These are phyloP conservation scores for Theobroma cacao DNA, from an alignment of 345 rosid genomes.

Conservation along the genomic window DNA sequence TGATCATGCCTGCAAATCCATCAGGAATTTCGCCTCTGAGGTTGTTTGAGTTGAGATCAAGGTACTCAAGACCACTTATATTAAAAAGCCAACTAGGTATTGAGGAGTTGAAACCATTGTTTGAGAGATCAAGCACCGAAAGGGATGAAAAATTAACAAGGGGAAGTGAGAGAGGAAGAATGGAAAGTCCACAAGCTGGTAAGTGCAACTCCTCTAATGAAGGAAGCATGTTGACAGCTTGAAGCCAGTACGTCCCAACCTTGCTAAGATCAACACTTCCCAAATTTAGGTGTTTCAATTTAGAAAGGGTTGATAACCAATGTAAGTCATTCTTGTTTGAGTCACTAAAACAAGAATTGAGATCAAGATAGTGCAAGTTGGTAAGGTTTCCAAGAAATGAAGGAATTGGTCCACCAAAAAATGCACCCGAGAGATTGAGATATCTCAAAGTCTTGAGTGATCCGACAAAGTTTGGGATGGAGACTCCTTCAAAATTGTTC, in stretches of 20 bases:
- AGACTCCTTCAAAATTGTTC: slow-evolving; percentile 22
- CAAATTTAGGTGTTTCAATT: slow-evolving; percentile 8
- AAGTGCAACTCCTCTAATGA: slow-evolving; percentile 31
- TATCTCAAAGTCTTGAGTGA: slow-evolving; percentile 15
- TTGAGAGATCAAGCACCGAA: slow-evolving; percentile 27
- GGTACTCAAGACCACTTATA: slow-evolving; percentile 11
- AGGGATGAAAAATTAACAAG: slow-evolving; percentile 20
- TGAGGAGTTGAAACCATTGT: slow-evolving; percentile 25
- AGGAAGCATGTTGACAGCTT: slow-evolving; percentile 29
- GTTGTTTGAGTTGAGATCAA: slow-evolving; percentile 8
- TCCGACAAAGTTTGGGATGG: slow-evolving; percentile 30
- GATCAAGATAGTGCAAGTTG: slow-evolving; percentile 24
- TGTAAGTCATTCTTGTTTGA: background rate
- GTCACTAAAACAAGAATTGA: background rate
- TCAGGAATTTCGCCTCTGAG: slow-evolving; percentile 23
- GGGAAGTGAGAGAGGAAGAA: slow-evolving; percentile 16
- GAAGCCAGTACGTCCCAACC: slow-evolving; percentile 22
- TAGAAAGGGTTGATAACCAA: slow-evolving; percentile 7
- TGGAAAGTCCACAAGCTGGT: slow-evolving; percentile 18
- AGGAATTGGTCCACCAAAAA: slow-evolving; percentile 22
- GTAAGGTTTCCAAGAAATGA: slow-evolving; percentile 30
- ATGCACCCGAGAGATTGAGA: slow-evolving; percentile 23
- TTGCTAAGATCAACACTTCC: slow-evolving; percentile 19
- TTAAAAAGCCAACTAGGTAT: slow-evolving; percentile 28
- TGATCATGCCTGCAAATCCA: slow-evolving; percentile 22